Evolutionary conservation across 129 eudicot species (phyloP).

Genomic region (sunflower (Helianthus annuus)): HanXRQr2.0-SUNRISE NC_035449.2:120362009-120362508

Average conservation of each 20-base stretch:
- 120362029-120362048: constrained; percentile 82
- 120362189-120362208: constrained; percentile 55
- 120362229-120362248: constrained; percentile 87
- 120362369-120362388: constrained; percentile 80
- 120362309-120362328: constrained; percentile 83
- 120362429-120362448: constrained; percentile 84
- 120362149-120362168: constrained; percentile 94
- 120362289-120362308: constrained; percentile 77
- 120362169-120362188: constrained; percentile 75
- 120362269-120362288: constrained; percentile 93
- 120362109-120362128: constrained; percentile 71
- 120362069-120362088: constrained; percentile 60
- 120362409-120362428: constrained; percentile 76
- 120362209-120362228: constrained; percentile 75
- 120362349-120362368: constrained; percentile 90
- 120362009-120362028: constrained; percentile 67
- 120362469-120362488: constrained; percentile 86
- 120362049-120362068: constrained; percentile 90
- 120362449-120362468: constrained; percentile 92
- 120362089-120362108: constrained; percentile 63
- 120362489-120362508: constrained; percentile 92
- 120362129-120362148: constrained; percentile 76
- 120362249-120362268: constrained; percentile 80
- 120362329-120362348: constrained; percentile 87
- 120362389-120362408: constrained; percentile 80